Evolutionary conservation across 2,329 filamentous ascomycete species (phyloP), one percentile per base, ranked within the genome.

Genomic region (Ophiostoma australiae): DNA sequence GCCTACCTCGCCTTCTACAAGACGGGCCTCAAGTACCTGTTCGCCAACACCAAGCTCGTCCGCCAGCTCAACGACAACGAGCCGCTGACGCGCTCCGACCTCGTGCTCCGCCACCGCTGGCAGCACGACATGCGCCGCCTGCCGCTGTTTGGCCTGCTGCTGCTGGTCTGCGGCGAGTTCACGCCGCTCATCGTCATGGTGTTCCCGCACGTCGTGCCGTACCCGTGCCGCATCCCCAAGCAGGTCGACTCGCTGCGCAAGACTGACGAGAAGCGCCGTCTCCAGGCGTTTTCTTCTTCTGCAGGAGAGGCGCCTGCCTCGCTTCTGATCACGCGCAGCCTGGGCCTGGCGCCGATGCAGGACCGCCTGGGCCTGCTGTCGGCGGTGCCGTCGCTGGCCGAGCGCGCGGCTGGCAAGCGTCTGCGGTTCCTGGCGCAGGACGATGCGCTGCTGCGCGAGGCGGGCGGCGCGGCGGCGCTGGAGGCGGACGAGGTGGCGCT

Each of bases 1-100:
- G 88, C 91, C 69, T 97, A 97, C 80, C 79, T 91, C 11, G 80
- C 80, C 48, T 98, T 98, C 85, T 98, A 97, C 87, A 97, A 95
- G 81, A 85, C 87, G 0, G 94, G 94, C 23, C 80, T 97, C 41
- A 89, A 89, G 77, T 88, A 90, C 76, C 89, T 97, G 69, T 89
- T 88, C 78, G 81, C 83, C 72, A 97, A 97, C 75, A 72, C 69
- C 41, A 61, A 72, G 65, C 73, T 72, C 1, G 73, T 74, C n/a
- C 67, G 71, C 1, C 61, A n/a, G 31, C 63, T 55, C n/a, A 31
- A 58, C 11, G 69, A 23, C 33, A 78, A 70, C 74, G 73, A 13
- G 27, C 58, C 72, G 76, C 69, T 68, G 35, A 89, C 87, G 3
- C 86, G 93, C 55, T 85, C 88, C 0, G 87, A 92, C 73, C 90